Percentiles rank a stretch among this genome's conserved stretches.
Conservation (phyloP, 192 early-diverging fungal species). For the Paraglomus occultum region DNA sequence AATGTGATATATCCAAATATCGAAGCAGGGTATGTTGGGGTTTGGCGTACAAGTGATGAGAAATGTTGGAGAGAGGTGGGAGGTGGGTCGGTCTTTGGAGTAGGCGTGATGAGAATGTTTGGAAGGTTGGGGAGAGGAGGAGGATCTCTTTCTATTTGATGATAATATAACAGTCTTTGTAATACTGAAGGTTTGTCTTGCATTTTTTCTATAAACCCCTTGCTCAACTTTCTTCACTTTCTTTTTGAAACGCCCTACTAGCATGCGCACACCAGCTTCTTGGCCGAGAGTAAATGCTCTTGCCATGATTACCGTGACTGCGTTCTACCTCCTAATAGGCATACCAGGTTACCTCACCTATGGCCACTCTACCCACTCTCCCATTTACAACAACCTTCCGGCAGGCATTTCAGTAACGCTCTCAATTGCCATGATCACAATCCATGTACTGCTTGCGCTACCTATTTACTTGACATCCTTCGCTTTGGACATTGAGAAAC, state of each 20-base stretch:
- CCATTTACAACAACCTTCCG: slow-evolving; percentile 60
- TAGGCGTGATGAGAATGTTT: too few species aligned
- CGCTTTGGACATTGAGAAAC: slow-evolving; percentile 58
- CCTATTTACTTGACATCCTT: slow-evolving; percentile 68
- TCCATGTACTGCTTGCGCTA: slow-evolving; percentile 64
- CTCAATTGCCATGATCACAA: slow-evolving; percentile 58
- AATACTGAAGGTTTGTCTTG: not conserved
- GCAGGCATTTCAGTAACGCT: slow-evolving; percentile 45
- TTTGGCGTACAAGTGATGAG: too few species aligned
- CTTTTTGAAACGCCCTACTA: too few species aligned
- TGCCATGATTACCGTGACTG: slow-evolving; percentile 53
- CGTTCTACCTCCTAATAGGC: slow-evolving; percentile 64
- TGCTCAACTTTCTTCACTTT: not conserved
- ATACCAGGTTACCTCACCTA: slow-evolving; percentile 63
- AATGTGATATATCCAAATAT: slow-evolving; percentile 73
- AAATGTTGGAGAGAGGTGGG: too few species aligned
- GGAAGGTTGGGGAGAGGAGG: too few species aligned
- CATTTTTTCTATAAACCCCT: not conserved
- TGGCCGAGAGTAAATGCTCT: slow-evolving; percentile 56
- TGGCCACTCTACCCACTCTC: slow-evolving; percentile 51
- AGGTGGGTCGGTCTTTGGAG: too few species aligned
- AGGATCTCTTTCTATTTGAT: too few species aligned
- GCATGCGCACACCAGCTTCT: slow-evolving; percentile 55
- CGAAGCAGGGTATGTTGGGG: slow-evolving; percentile 41
- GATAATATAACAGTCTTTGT: too few species aligned